These are phyloP conservation scores for Coccinonectria pachysandricola DNA, from an alignment of 2,329 filamentous ascomycete species.

Conservation along the genomic window DNA sequence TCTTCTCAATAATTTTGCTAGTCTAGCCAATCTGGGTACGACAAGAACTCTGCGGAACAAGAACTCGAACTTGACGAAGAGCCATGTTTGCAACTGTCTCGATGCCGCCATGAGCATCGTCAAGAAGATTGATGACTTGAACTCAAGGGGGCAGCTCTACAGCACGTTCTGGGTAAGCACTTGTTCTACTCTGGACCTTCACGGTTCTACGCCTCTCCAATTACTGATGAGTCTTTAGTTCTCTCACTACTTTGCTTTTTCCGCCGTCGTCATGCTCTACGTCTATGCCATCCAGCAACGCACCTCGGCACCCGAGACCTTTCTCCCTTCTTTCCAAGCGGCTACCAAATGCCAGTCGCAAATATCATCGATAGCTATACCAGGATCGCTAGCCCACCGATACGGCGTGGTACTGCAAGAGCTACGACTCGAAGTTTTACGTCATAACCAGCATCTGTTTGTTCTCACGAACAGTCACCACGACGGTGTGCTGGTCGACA, in stretches of 20 bases:
- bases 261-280: slow-evolving; percentile 33
- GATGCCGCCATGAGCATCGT: slow-evolving; percentile 31
- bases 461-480: not conserved
- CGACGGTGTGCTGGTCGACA: not conserved
- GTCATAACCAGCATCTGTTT: slow-evolving; percentile 12
- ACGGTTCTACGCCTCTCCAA: too few species aligned
- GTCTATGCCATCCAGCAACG: slow-evolving; percentile 32
- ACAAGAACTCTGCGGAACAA: slow-evolving; percentile 3
- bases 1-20: slow-evolving; percentile 25
- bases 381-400: slow-evolving; percentile 29
- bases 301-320: slow-evolving; percentile 15
- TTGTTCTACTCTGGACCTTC: too few species aligned
- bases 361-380: slow-evolving; percentile 25
- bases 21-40: slow-evolving; percentile 3
- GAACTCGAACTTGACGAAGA: slow-evolving; percentile 15
- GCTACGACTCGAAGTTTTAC: slow-evolving; percentile 15
- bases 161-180: slow-evolving; percentile 10
- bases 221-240: too few species aligned
- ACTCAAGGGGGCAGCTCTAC: slow-evolving; percentile 4
- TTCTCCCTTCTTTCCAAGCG: slow-evolving; percentile 23
- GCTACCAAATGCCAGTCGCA: slow-evolving; percentile 31
- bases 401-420: slow-evolving; percentile 33
- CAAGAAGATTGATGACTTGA: slow-evolving; percentile 23
- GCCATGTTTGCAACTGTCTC: slow-evolving; percentile 22
- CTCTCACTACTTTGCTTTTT: slow-evolving; percentile 34